These are phyloP conservation scores for Chrysochromulina parva DNA, from an alignment of 78 protist species.

Conservation along the genomic window DNA sequence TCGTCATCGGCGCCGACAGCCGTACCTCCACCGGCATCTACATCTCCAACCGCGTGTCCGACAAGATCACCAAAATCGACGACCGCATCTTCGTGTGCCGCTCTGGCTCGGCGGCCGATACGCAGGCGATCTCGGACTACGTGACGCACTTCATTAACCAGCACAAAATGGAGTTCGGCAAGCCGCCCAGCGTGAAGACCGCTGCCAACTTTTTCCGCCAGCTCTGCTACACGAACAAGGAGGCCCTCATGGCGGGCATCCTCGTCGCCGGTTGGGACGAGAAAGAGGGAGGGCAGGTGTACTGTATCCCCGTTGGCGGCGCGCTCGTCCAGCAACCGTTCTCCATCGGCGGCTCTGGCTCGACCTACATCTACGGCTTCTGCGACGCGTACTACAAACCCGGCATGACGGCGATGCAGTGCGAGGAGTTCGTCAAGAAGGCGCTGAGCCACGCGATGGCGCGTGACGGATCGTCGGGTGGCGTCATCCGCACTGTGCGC, in stretches of 20 bases:
- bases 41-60: conserved; percentile 93
- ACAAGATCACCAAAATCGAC: conserved; percentile 87
- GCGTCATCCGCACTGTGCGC: conserved; percentile 85
- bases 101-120: conserved; percentile 98
- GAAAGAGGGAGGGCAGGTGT: conserved; percentile 85
- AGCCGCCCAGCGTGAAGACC: conserved; percentile 78
- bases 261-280: conserved; percentile 97
- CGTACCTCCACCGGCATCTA: conserved; percentile 93
- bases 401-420: conserved; percentile 89
- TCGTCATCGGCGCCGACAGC: conserved; percentile 94
- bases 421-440: conserved; percentile 76
- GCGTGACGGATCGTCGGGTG: conserved; percentile 98
- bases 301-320: conserved; percentile 94
- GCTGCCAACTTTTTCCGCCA: conserved; percentile 89
- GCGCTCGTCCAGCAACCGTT: conserved; percentile 4
- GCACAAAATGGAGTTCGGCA: conserved; percentile 80
- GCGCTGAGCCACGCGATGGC: conserved; percentile 79
- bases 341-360: conserved; percentile 41
- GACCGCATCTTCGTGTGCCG: conserved; percentile 87
- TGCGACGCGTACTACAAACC: conserved; percentile 86
- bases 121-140: conserved; percentile 83
- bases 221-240: conserved; percentile 87
- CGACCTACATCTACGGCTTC: conserved; percentile 88
- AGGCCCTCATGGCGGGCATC: conserved; percentile 89
- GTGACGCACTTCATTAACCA: conserved; percentile 59